A percentile compares a stretch with the other conserved stretches of the same genome.
Conservation (phyloP, 73 alveolate species). For the Breviolum minutum region DNA sequence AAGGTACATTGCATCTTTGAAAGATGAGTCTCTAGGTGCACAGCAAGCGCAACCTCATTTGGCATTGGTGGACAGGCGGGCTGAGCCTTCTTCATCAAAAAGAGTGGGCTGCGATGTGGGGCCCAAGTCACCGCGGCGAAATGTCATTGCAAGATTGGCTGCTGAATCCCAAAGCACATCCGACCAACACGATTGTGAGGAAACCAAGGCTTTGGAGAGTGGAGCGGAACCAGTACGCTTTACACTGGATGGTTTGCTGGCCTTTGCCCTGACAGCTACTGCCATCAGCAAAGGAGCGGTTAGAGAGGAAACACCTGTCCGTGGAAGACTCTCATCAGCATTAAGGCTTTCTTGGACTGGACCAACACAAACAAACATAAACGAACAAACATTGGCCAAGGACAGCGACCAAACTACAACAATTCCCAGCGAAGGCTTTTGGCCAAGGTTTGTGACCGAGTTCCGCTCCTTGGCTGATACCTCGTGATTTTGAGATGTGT, state of each 20-base stretch:
- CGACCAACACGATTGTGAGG: background rate
- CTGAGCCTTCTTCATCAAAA: too few species aligned
- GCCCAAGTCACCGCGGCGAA: too few species aligned
- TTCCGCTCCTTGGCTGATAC: background rate
- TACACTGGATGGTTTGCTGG: too few species aligned
- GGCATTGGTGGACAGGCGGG: background rate
- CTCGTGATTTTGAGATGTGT: too few species aligned
- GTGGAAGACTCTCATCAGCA: background rate
- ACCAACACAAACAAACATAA: background rate
- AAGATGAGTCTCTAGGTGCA: background rate
- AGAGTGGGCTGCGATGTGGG: too few species aligned
- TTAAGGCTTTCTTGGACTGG: too few species aligned
- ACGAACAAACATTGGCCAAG: background rate
- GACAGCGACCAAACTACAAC: conserved; percentile 29
- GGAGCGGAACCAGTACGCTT: too few species aligned
- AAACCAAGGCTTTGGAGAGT: background rate
- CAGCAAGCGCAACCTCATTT: background rate
- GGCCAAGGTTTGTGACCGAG: background rate
- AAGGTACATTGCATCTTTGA: conserved; percentile 1
- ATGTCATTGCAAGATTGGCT: too few species aligned
- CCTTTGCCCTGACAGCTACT: too few species aligned
- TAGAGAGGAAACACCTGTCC: background rate
- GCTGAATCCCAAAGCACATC: too few species aligned
- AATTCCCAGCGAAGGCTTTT: background rate
- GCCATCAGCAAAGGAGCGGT: background rate